Conservation (phyloP, 495 filamentous ascomycete species). For the Neohortaea acidophila region DNA sequence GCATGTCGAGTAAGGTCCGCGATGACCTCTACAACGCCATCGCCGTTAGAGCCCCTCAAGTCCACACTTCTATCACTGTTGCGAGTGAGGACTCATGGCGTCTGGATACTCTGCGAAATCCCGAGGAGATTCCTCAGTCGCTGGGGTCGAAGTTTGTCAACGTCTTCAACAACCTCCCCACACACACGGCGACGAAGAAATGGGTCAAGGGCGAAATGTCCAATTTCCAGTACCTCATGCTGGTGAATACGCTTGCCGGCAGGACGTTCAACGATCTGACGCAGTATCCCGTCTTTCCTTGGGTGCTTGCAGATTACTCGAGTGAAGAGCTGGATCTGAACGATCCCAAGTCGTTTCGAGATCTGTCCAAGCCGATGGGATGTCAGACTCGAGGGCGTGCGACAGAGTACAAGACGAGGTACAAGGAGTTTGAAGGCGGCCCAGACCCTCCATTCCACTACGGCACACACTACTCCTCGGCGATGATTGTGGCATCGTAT, state of each 20-base stretch:
- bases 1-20: conserved; percentile 52
- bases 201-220: conserved; percentile 93
- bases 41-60: conserved; percentile 61
- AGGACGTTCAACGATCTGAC: conserved; percentile 96
- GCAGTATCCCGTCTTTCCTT: conserved; percentile 96
- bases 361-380: conserved; percentile 92
- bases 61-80: conserved; percentile 37
- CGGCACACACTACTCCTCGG: conserved; percentile 95
- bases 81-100: conserved; percentile 66
- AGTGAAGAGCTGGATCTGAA: conserved; percentile 85
- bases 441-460: conserved; percentile 87
- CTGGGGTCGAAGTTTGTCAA: conserved; percentile 87
- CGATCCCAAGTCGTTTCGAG: conserved; percentile 71
- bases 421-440: conserved; percentile 81
- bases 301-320: conserved; percentile 90
- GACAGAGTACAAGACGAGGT: conserved; percentile 63
- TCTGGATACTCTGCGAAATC: conserved; percentile 65
- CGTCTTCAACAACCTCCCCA: conserved; percentile 62
- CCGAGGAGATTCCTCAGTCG: conserved; percentile 66
- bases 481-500: conserved; percentile 96
- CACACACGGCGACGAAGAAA: conserved; percentile 71
- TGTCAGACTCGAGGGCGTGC: conserved; percentile 67
- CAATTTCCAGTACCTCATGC: conserved; percentile 97
- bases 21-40: conserved; percentile 68
- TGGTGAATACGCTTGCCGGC: conserved; percentile 92